Evolutionary conservation across 371 early-diverging fungal genomes (phyloP).

Genomic region (Batkoa obscura): DNA sequence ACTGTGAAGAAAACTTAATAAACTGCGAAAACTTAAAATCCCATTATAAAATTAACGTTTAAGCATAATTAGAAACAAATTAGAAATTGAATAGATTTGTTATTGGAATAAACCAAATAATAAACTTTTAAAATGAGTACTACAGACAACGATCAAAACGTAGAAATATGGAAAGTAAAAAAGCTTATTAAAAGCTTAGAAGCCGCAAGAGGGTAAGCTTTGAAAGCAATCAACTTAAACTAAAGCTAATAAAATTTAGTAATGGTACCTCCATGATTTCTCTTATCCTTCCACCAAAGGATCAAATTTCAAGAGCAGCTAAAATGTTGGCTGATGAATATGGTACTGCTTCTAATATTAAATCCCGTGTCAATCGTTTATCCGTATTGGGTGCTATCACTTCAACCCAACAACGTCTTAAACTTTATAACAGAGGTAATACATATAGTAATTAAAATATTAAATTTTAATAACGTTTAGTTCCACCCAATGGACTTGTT

Average conservation of each 20-base stretch:
- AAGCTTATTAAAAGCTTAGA: slow-evolving; percentile 91
- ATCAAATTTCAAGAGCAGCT: slow-evolving; percentile 81
- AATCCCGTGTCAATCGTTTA: slow-evolving; percentile 96
- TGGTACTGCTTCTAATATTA: slow-evolving; percentile 99
- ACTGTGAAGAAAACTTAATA: too few species aligned
- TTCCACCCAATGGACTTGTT: slow-evolving; percentile 86
- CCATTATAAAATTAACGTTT: too few species aligned
- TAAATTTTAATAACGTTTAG: slow-evolving; percentile 12
- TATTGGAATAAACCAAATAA: too few species aligned
- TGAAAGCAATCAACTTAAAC: not conserved
- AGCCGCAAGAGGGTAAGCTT: slow-evolving; percentile 77
- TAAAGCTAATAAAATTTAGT: slow-evolving; percentile 19
- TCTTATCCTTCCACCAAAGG: slow-evolving; percentile 89
- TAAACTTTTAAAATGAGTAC: too few species aligned
- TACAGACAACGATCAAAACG: slow-evolving; percentile 51
- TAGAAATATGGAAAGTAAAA: slow-evolving; percentile 95
- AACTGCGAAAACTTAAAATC: too few species aligned
- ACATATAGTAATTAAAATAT: not conserved
- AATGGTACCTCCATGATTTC: slow-evolving; percentile 99
- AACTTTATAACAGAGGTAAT: slow-evolving; percentile 72
- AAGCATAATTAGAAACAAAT: too few species aligned
- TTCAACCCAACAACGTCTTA: slow-evolving; percentile 96
- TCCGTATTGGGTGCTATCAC: slow-evolving; percentile 98
- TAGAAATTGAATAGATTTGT: too few species aligned
- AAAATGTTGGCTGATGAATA: slow-evolving; percentile 99